These are phyloP conservation scores for Medicago arabica DNA, from an alignment of 306 rosid species.

Conservation along the genomic window DNA sequence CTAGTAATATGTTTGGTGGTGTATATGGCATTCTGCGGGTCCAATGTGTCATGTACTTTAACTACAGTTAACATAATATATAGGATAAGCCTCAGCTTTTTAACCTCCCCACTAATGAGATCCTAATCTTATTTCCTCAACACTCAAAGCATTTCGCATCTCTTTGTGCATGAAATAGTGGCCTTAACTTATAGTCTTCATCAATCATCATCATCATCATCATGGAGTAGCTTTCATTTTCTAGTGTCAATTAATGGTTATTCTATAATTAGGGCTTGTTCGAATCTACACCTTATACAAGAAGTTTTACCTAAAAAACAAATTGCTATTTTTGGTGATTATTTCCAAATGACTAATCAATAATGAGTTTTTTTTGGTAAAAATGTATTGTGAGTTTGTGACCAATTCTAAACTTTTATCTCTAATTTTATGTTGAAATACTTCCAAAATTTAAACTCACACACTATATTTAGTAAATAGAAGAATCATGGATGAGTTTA, in stretches of 20 bases:
- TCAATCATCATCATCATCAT: slow-evolving; percentile 23
- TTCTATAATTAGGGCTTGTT: slow-evolving; percentile 11
- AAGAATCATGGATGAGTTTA: not conserved
- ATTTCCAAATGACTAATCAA: no score
- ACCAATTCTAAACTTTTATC: no score
- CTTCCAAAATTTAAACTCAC: no score
- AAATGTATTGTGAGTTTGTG: no score
- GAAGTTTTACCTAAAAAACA: not conserved
- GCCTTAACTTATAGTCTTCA: slow-evolving; percentile 14
- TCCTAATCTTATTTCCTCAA: slow-evolving; percentile 37
- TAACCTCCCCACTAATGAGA: slow-evolving; percentile 37
- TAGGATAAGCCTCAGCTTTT: slow-evolving; percentile 46
- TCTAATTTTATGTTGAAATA: no score
- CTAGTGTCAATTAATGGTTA: not conserved
- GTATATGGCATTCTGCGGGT: slow-evolving; percentile 46
- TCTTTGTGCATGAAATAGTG: slow-evolving; percentile 33
- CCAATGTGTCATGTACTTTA: slow-evolving; percentile 55
- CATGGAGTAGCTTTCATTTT: slow-evolving; percentile 22
- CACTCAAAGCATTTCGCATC: slow-evolving; percentile 40
- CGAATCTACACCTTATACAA: slow-evolving; percentile 10
- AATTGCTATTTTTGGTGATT: no score
- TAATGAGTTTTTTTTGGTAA: no score
- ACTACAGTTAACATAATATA: slow-evolving; percentile 41
- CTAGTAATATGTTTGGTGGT: not conserved
- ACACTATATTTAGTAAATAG: no score